Evolutionary conservation across 2,329 filamentous ascomycete genomes (phyloP).

Genomic region (Drechslerella dactyloides): DNA sequence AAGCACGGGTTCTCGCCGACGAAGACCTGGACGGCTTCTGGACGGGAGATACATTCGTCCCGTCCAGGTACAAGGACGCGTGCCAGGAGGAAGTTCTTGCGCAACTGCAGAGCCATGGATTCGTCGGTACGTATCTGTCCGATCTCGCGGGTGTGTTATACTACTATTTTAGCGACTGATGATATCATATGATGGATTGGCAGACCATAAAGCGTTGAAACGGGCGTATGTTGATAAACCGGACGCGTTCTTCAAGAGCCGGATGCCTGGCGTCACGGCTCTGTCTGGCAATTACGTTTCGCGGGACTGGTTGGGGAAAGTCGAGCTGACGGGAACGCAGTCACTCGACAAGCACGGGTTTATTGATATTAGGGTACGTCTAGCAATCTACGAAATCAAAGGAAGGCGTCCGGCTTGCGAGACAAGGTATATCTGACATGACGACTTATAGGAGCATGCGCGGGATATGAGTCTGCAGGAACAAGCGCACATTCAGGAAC

Average conservation of each 20-base stretch:
- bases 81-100: slow-evolving; percentile 13
- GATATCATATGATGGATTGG: no score
- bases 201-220: slow-evolving; percentile 16
- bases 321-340: slow-evolving; percentile 13
- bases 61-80: slow-evolving; percentile 13
- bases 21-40: slow-evolving; percentile 22
- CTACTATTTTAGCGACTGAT: no score
- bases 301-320: slow-evolving; percentile 18
- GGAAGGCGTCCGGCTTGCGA: no score
- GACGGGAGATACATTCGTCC: slow-evolving; percentile 22
- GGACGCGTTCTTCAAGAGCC: slow-evolving; percentile 17
- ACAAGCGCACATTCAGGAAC: slow-evolving; percentile 21
- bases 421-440: no score
- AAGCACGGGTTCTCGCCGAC: slow-evolving; percentile 7
- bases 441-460: neutral
- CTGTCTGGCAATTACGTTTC: slow-evolving; percentile 22
- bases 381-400: neutral
- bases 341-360: slow-evolving; percentile 19
- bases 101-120: slow-evolving; percentile 9
- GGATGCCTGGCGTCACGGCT: neutral
- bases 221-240: slow-evolving; percentile 32
- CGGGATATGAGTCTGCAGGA: slow-evolving; percentile 15
- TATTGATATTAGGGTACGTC: slow-evolving; percentile 11
- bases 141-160: neutral
- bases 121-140: neutral